A percentile compares a stretch with the other conserved stretches of the same genome.
Evolutionary conservation across 1,284 basidiomycete species (phyloP).

Genomic region (Sphaerobolus stellatus): DNA sequence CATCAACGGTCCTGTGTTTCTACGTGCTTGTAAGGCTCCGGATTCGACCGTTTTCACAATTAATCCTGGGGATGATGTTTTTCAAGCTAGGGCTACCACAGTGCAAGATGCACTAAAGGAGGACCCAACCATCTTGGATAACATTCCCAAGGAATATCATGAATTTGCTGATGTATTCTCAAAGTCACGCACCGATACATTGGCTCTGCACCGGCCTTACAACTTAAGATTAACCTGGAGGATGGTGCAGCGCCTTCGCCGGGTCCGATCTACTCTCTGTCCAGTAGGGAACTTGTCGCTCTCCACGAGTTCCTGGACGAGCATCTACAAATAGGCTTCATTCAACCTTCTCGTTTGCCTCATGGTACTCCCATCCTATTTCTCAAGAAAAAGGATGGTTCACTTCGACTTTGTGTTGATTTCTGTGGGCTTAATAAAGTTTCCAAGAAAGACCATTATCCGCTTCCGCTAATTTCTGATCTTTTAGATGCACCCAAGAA

Average conservation of each 20-base stretch:
- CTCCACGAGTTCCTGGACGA: conserved; percentile 38
- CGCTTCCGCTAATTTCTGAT: background rate
- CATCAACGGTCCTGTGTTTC: background rate
- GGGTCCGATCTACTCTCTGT: conserved; percentile 35
- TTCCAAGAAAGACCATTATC: background rate
- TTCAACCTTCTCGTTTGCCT: conserved; percentile 36
- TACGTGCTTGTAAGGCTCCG: background rate
- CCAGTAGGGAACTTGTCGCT: conserved; percentile 31
- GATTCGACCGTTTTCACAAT: background rate
- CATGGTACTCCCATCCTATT: conserved; percentile 30
- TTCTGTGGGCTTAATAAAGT: background rate
- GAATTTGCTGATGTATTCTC: background rate
- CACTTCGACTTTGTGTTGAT: background rate
- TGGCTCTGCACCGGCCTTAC: background rate
- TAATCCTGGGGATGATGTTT: no score
- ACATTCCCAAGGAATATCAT: background rate
- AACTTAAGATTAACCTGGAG: conserved; percentile 30
- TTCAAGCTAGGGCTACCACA: no score
- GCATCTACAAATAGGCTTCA: conserved; percentile 36
- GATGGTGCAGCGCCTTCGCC: conserved; percentile 32
- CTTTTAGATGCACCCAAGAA: background rate
- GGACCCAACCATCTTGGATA: background rate
- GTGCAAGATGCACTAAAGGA: background rate
- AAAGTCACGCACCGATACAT: conserved; percentile 3
- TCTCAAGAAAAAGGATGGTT: background rate